Conservation (phyloP, 345 rosid species). For the Eutrema japonicum region DNA sequence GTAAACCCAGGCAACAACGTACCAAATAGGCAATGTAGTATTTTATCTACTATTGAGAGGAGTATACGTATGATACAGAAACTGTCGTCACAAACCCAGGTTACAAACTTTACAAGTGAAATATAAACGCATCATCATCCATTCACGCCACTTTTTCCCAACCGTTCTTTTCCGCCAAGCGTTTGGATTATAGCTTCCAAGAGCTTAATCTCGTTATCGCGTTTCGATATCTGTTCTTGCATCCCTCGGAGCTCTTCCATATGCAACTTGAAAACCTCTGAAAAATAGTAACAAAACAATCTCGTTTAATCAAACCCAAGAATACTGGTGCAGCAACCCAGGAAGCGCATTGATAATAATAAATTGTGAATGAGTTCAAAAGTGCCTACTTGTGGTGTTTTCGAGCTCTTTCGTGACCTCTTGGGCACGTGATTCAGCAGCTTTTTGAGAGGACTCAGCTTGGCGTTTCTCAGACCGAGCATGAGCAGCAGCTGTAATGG, state of each 20-base stretch:
- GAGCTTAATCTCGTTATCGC: conserved; percentile 85
- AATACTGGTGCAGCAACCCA: background rate
- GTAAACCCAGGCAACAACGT: background rate
- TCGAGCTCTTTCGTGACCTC: conserved; percentile 90
- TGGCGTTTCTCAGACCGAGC: conserved; percentile 91
- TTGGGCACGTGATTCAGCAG: conserved; percentile 78
- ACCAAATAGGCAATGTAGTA: background rate
- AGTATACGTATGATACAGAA: conserved; percentile 11
- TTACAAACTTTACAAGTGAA: conserved; percentile 24
- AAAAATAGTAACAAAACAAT: conserved; percentile 24
- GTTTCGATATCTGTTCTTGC: conserved; percentile 86
- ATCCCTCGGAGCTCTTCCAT: conserved; percentile 86
- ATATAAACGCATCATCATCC: conserved; percentile 15
- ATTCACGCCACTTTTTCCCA: conserved; percentile 24
- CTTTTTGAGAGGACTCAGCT: conserved; percentile 88
- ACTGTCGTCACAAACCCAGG: conserved; percentile 10
- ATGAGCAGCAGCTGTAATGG: conserved; percentile 93
- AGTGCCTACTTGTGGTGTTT: conserved; percentile 80
- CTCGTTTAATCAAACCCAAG: background rate
- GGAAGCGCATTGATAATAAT: background rate
- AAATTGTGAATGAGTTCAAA: background rate
- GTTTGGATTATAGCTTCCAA: conserved; percentile 96
- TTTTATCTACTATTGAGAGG: conserved; percentile 10
- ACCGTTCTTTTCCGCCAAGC: conserved; percentile 67
- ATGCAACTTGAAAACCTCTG: conserved; percentile 95